phyloP scores from a whole-genome alignment of 306 rosid genomes.

The Prunus mongolica region DNA sequence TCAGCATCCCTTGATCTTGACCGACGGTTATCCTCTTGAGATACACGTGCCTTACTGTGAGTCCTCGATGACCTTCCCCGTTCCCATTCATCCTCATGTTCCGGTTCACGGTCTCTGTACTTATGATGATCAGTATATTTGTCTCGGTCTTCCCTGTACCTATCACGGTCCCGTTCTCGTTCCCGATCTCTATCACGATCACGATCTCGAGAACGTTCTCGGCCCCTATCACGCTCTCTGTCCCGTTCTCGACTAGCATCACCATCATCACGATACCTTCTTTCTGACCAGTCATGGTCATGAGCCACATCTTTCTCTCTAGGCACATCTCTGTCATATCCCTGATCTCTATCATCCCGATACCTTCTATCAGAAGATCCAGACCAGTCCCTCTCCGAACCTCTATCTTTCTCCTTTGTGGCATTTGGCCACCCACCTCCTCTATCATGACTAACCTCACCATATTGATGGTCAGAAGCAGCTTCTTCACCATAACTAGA shows the following conservation, averaged over 20 bases:
- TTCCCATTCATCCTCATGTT: conserved; percentile 85
- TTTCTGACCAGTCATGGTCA: conserved; percentile 74
- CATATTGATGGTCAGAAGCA: conserved; percentile 89
- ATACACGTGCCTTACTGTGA: conserved; percentile 65
- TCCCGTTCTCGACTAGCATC: conserved; percentile 67
- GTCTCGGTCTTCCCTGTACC: conserved; percentile 81
- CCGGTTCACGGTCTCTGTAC: conserved; percentile 73
- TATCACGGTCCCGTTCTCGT: conserved; percentile 70
- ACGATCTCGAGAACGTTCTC: conserved; percentile 57
- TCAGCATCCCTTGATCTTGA: conserved; percentile 91
- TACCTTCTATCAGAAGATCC: conserved; percentile 86
- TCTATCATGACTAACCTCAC: conserved; percentile 86
- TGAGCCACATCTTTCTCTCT: conserved; percentile 69
- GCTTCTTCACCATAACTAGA: conserved; percentile 98
- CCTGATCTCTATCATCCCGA: conserved; percentile 83
- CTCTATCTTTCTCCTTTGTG: conserved; percentile 85
- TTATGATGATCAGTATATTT: conserved; percentile 84
- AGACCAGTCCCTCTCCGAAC: conserved; percentile 91
- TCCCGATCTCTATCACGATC: conserved; percentile 54
- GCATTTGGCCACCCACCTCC: conserved; percentile 76
- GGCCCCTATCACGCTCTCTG: conserved; percentile 49
- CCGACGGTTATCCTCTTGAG: conserved; percentile 78
- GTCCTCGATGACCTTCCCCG: conserved; percentile 81
- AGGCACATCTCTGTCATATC: conserved; percentile 69
- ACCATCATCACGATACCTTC: conserved; percentile 73